Percentiles rank a stretch among this genome's conserved stretches.
Evolutionary conservation across 179 eudicot species (phyloP).

Genomic region (Actinidia chinensis): DNA sequence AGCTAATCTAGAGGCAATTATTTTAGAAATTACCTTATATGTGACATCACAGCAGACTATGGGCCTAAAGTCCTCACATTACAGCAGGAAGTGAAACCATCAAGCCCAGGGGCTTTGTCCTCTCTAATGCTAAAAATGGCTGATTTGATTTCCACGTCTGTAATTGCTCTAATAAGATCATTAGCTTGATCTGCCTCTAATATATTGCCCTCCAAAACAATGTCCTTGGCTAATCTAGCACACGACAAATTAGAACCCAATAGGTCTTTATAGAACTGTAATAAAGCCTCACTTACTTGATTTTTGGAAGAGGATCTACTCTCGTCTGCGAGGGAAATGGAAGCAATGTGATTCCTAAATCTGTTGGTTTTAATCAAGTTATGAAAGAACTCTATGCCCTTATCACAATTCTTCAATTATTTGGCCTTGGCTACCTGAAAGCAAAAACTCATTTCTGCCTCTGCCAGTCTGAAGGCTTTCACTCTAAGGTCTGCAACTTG

Average conservation of each 20-base stretch:
- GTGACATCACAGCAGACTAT: neutral
- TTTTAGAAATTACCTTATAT: neutral
- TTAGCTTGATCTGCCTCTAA: no score
- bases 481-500: neutral
- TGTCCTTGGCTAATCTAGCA: no score
- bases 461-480: neutral
- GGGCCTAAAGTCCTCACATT: neutral
- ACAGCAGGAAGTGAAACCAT: neutral
- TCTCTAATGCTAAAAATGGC: neutral
- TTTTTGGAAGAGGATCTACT: no score
- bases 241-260: no score
- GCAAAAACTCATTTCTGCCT: neutral
- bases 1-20: neutral
- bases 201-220: no score
- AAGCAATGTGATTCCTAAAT: neutral
- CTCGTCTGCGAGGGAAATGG: no score
- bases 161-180: neutral
- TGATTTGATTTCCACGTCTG: neutral
- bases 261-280: no score
- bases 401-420: neutral
- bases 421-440: neutral
- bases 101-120: conserved; percentile 11
- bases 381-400: neutral
- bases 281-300: no score
- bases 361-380: neutral